Percentiles rank a stretch among this genome's conserved stretches.
Conservation (phyloP, 1,139 yeast genomes). For the Yamadazyma mexicana region DNA sequence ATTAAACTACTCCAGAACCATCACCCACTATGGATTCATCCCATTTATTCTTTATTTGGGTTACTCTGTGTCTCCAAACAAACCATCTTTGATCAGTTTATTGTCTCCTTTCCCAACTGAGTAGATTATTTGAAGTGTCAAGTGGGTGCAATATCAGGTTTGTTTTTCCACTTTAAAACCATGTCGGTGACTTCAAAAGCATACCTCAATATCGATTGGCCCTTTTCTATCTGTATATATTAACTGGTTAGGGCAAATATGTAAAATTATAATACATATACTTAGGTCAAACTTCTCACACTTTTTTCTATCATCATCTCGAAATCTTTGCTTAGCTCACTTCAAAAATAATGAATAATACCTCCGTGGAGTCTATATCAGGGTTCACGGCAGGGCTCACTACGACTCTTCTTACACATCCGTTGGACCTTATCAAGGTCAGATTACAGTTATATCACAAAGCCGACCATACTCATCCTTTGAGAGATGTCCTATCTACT, state of each 20-base stretch:
- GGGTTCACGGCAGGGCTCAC: slow-evolving; percentile 83
- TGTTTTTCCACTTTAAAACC: too few relatives aligned
- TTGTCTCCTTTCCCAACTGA: slow-evolving; percentile 70
- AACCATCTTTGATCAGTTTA: slow-evolving; percentile 78
- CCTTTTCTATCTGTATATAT: slow-evolving; percentile 5
- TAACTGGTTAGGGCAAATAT: background rate
- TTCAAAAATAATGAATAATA: slow-evolving; percentile 1
- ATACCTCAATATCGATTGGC: too few relatives aligned
- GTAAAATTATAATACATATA: background rate
- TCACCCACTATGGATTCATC: slow-evolving; percentile 95
- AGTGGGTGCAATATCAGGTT: too few relatives aligned
- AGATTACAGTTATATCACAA: slow-evolving; percentile 56
- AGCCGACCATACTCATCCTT: slow-evolving; percentile 3
- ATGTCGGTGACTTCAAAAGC: too few relatives aligned
- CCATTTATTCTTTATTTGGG: slow-evolving; percentile 93
- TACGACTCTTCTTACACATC: slow-evolving; percentile 83
- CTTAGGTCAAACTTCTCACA: background rate
- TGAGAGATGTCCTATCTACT: slow-evolving; percentile 6
- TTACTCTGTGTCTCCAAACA: slow-evolving; percentile 82
- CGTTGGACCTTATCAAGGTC: slow-evolving; percentile 81
- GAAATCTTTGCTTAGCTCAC: background rate
- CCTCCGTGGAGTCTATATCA: slow-evolving; percentile 54
- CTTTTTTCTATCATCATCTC: slow-evolving; percentile 4
- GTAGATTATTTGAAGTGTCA: too few relatives aligned
- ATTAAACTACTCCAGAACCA: slow-evolving; percentile 79